Evolutionary conservation across 1,139 yeast species (phyloP).

Genomic region (Saccharomyces hybrid): DNA sequence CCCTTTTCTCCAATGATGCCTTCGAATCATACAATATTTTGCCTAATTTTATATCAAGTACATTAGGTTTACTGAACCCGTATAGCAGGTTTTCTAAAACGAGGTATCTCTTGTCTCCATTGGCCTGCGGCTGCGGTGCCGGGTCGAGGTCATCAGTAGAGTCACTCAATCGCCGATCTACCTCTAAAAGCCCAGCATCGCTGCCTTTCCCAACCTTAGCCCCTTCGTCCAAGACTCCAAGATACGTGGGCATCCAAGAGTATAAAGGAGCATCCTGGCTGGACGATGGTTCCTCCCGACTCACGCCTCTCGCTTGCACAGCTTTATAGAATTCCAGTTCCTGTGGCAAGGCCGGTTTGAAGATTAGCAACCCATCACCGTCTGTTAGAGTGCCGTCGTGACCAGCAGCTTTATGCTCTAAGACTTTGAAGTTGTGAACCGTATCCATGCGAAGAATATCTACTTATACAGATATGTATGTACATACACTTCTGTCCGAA

Average conservation of each 20-base stretch:
- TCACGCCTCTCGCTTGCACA: constrained; percentile 8
- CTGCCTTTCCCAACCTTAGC: constrained; percentile 1
- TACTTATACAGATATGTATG: background rate
- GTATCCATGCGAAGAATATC: constrained; percentile 2
- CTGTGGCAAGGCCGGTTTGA: constrained; percentile 55
- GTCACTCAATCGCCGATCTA: constrained; percentile 3
- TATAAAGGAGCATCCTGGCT: constrained; percentile 34
- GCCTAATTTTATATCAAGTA: constrained; percentile 82
- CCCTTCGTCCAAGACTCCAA: constrained; percentile 40
- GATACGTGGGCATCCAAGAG: constrained; percentile 48
- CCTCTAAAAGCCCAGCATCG: constrained; percentile 1
- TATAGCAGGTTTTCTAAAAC: constrained; percentile 66
- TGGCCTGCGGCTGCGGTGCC: constrained; percentile 4
- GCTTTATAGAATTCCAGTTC: constrained; percentile 65
- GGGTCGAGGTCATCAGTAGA: constrained; percentile 1
- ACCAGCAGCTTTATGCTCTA: constrained; percentile 69
- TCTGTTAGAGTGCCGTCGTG: constrained; percentile 72
- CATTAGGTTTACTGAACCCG: constrained; percentile 58
- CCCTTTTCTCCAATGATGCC: constrained; percentile 50
- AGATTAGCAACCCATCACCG: constrained; percentile 54
- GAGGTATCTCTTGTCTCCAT: constrained; percentile 34
- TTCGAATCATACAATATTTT: constrained; percentile 54
- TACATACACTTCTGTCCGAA: background rate
- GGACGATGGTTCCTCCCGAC: constrained; percentile 17
- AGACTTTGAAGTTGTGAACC: constrained; percentile 13